Base-by-base conservation (phyloP, 345 rosid genomes). In the Ceriops decandra region DNA sequence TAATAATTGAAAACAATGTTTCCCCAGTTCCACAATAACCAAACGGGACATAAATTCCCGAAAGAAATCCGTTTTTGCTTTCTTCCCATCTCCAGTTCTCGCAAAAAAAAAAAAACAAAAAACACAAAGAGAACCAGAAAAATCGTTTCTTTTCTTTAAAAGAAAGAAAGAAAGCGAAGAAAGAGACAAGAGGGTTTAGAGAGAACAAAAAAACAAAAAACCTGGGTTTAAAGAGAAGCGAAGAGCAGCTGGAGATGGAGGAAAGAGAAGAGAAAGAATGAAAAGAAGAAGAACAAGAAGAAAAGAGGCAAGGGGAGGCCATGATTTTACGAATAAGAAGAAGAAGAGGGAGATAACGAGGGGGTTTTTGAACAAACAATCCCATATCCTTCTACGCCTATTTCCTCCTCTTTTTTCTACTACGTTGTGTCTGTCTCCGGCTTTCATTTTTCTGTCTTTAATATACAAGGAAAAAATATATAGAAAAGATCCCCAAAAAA, bases 161-260 rank as follows among this genome's bases (percentile, higher is more conserved):
- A 56, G 28, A 27, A 24, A 24, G 31, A 56, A 22, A 56, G 13
- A 56, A 31, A 49, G 7, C 52, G 31, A 49, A 32, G 32, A 42
- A 24, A 6, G 19, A n/a, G 10, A 49, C 4, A 57, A 57, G 35
- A 32, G 10, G 36, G 38, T 32, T 38, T 30, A 27, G 28, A 11
- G 63, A 72, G 30, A 66, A 28, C 31, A 42, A 46, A 42, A 11
- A 24, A 52, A 70, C 42, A 56, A 26, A 63, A 27, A 70, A 89
- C 96, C 98, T 83, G 81, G 78, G 80, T 17, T 52, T 79, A 76
- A 74, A 77, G 67, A 52, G 56, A 74, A 76, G 60, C 36, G 85
- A 51, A 63, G 85, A 68, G 38, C 69, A 69, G 31, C 49, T 42
- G 19, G 82, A 63, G 63, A 49, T 61, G 24, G 72, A 72, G 36